Evolutionary conservation across 257 asterid genomes (phyloP).

Genomic region (Solanum acaule): DNA sequence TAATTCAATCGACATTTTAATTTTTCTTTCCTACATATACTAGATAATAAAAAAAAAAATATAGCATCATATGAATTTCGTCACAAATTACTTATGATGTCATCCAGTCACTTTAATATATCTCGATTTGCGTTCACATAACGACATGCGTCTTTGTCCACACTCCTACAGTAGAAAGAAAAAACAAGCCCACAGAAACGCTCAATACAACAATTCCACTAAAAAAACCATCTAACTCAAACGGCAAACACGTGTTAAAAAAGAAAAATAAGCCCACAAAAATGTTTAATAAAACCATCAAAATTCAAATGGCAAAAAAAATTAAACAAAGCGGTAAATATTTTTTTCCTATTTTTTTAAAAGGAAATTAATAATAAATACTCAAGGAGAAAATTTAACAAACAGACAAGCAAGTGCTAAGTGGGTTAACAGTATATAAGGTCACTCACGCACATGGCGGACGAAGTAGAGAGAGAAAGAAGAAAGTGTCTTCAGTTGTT

Average conservation of each 20-base stretch:
- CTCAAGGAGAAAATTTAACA: neutral
- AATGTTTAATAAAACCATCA: neutral
- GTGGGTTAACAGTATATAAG: neutral
- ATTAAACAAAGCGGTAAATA: neutral
- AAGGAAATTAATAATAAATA: neutral
- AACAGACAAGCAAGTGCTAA: neutral
- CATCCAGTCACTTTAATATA: neutral
- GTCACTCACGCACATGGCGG: slow-evolving; percentile 16
- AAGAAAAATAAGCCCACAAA: neutral
- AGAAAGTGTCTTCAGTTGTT: slow-evolving; percentile 1
- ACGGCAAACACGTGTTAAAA: neutral
- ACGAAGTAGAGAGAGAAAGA: slow-evolving; percentile 16
- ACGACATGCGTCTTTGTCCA: neutral
- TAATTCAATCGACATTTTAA: neutral
- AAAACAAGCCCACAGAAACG: neutral
- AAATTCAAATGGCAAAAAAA: neutral
- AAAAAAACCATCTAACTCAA: neutral
- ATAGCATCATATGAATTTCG: neutral
- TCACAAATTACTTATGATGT: neutral
- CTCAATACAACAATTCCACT: neutral
- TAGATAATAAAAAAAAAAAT: neutral
- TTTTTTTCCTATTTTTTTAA: neutral
- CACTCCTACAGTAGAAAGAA: neutral
- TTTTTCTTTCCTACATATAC: neutral
- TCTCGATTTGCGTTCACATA: neutral